A percentile compares a stretch with the other conserved stretches of the same genome.
Evolutionary conservation across 768 basidiomycete species (phyloP).

Genomic region (Lactarius tabidus): DNA sequence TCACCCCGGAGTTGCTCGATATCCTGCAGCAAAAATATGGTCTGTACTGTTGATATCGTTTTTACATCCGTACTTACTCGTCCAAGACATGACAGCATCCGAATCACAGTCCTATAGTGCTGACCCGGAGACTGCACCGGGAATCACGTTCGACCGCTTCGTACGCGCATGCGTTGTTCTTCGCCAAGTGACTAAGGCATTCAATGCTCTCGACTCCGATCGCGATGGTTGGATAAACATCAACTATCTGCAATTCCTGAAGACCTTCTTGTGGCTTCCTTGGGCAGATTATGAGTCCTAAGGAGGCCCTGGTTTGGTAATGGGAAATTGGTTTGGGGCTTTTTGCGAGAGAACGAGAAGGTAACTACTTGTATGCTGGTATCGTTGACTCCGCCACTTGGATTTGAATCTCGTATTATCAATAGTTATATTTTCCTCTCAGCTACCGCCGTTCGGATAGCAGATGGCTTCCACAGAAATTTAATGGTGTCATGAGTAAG

Average conservation of each 20-base stretch:
- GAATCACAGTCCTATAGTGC: conserved; percentile 28
- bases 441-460: too few relatives aligned
- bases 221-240: conserved; percentile 64
- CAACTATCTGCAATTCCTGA: conserved; percentile 69
- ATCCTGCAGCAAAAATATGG: conserved; percentile 82
- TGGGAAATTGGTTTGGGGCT: too few relatives aligned
- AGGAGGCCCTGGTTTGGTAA: too few relatives aligned
- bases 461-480: too few relatives aligned
- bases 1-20: conserved; percentile 59
- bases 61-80: neutral
- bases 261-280: conserved; percentile 58
- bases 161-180: conserved; percentile 80
- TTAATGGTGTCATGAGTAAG: too few relatives aligned
- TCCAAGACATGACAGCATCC: conserved; percentile 46
- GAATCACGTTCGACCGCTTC: conserved; percentile 83
- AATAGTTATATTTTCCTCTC: too few relatives aligned
- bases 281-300: conserved; percentile 32
- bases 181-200: conserved; percentile 70
- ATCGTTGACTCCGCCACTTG: too few relatives aligned
- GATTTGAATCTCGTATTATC: too few relatives aligned
- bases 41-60: conserved; percentile 32
- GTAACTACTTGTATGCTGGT: neutral
- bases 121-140: conserved; percentile 37
- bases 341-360: neutral
- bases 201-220: conserved; percentile 61